Conservation (phyloP, 2,329 filamentous ascomycete species). For the Zymoseptoria passerinii region DNA sequence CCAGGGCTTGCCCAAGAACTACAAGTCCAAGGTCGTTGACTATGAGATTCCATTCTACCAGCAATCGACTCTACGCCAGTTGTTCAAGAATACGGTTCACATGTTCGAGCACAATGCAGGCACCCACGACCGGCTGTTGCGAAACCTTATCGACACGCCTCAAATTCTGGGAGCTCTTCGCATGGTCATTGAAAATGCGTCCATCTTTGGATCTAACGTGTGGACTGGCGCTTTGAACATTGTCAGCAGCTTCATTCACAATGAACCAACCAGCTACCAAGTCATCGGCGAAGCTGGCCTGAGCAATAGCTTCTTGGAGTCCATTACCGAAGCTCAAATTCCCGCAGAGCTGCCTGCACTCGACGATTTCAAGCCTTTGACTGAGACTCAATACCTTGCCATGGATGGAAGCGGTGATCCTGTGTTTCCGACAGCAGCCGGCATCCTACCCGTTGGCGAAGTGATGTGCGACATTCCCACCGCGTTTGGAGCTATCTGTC, state of each 20-base stretch:
- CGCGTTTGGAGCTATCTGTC: constrained; percentile 85
- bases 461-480: constrained; percentile 79
- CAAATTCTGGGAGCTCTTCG: constrained; percentile 72
- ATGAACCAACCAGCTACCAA: constrained; percentile 94
- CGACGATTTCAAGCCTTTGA: constrained; percentile 13
- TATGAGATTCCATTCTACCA: constrained; percentile 90
- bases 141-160: constrained; percentile 90
- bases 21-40: constrained; percentile 75
- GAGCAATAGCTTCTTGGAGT: constrained; percentile 75
- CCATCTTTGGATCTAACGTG: constrained; percentile 78
- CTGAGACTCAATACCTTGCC: constrained; percentile 8
- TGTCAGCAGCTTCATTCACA: constrained; percentile 93
- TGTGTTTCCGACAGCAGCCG: constrained; percentile 30
- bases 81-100: constrained; percentile 93
- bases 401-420: constrained; percentile 17
- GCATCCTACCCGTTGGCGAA: constrained; percentile 80
- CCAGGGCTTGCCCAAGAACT: constrained; percentile 62
- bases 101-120: constrained; percentile 78
- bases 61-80: constrained; percentile 85
- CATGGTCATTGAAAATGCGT: constrained; percentile 70
- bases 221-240: constrained; percentile 94
- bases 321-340: constrained; percentile 49
- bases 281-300: constrained; percentile 91
- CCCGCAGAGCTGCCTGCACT: constrained; percentile 18
- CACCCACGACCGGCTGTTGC: constrained; percentile 79